Conservation (phyloP, 2,329 filamentous ascomycete species). For the Botrytis squamosa region DNA sequence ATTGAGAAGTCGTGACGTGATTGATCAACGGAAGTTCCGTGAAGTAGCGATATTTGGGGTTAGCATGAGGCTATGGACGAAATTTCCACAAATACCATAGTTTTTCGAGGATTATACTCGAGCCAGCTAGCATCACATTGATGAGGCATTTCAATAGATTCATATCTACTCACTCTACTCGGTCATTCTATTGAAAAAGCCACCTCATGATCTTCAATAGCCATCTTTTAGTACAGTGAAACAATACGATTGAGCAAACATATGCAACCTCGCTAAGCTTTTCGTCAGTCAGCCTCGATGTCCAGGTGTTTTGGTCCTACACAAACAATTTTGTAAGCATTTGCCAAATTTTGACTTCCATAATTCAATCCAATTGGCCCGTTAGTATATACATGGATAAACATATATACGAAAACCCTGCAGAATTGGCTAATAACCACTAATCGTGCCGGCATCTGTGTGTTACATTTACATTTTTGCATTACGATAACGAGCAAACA, state of each 20-base stretch:
- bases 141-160: background rate
- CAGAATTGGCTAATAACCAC: background rate
- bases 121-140: background rate
- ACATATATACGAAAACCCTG: background rate
- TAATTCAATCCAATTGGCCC: background rate
- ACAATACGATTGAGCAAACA: constrained; percentile 10
- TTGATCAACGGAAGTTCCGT: background rate
- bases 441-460: background rate
- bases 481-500: background rate
- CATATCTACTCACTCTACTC: background rate
- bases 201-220: background rate
- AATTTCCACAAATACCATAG: background rate
- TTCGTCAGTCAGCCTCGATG: constrained; percentile 3
- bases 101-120: background rate
- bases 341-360: background rate
- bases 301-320: background rate
- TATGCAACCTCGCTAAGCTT: background rate
- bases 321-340: background rate
- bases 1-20: background rate
- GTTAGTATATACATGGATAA: too few species aligned
- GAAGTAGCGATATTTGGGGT: too few species aligned
- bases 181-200: background rate
- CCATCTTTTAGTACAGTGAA: background rate
- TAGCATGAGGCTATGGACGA: background rate
- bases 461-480: background rate